Conservation (phyloP, 2,329 filamentous ascomycete genomes). For the Diaporthe longicolla region DNA sequence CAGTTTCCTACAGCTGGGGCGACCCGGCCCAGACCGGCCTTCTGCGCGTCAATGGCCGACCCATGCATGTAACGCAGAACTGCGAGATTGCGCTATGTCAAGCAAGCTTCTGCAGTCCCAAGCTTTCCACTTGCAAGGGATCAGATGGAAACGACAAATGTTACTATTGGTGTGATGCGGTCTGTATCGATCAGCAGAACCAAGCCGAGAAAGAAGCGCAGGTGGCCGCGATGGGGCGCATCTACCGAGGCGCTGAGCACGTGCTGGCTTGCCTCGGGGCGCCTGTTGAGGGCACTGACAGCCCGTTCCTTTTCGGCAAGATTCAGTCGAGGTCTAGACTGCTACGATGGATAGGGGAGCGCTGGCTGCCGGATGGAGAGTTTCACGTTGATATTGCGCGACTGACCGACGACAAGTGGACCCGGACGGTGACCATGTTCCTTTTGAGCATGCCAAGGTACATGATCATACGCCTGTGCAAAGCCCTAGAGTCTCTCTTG, state of each 20-base stretch:
- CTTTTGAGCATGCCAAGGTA: constrained; percentile 6
- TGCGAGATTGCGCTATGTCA: background rate
- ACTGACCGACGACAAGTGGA: background rate
- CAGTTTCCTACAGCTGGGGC: background rate
- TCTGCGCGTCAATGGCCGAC: background rate
- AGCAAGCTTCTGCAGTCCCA: background rate
- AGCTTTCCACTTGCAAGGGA: too few species aligned
- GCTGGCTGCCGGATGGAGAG: background rate
- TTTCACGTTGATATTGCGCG: background rate
- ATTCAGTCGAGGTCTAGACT: background rate
- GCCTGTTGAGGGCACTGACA: background rate
- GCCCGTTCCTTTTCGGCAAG: background rate
- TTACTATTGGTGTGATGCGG: background rate
- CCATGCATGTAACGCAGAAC: background rate
- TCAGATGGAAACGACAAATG: too few species aligned
- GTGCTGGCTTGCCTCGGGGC: background rate
- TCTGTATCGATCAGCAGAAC: background rate
- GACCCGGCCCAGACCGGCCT: background rate
- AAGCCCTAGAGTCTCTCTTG: background rate
- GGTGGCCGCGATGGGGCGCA: background rate
- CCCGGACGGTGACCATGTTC: background rate
- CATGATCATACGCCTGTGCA: background rate
- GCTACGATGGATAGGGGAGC: background rate
- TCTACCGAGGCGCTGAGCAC: background rate
- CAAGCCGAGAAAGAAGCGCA: background rate